These are phyloP conservation scores for Aspergillus texensis DNA, from an alignment of 2,329 filamentous ascomycete species.

Conservation along the genomic window DNA sequence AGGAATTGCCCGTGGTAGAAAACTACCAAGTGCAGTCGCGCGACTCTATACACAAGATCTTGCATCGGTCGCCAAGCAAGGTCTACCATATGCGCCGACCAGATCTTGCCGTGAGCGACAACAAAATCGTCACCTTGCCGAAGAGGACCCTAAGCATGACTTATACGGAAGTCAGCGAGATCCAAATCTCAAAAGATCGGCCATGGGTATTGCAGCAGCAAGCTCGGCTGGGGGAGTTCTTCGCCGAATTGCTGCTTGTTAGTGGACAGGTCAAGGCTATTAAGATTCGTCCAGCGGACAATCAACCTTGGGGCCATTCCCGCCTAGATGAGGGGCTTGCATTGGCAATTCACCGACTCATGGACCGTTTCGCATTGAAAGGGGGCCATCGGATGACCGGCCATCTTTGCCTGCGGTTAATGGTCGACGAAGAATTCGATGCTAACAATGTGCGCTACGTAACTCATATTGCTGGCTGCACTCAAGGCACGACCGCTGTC, in stretches of 20 bases:
- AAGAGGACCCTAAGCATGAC: constrained; percentile 57
- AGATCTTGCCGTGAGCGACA: constrained; percentile 54
- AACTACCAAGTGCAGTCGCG: constrained; percentile 57
- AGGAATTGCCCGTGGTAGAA: constrained; percentile 59
- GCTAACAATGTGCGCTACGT: constrained; percentile 35
- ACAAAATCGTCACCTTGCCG: constrained; percentile 62
- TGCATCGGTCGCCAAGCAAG: constrained; percentile 49
- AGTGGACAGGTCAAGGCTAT: constrained; percentile 66
- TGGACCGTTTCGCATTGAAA: constrained; percentile 57
- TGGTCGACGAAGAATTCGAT: constrained; percentile 56
- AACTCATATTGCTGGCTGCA: constrained; percentile 37
- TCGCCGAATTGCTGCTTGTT: constrained; percentile 71
- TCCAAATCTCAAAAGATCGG: constrained; percentile 57
- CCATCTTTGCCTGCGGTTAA: constrained; percentile 72
- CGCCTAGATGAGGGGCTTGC: constrained; percentile 57
- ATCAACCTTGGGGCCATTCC: constrained; percentile 64
- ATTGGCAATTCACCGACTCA: constrained; percentile 66
- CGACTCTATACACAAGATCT: constrained; percentile 56
- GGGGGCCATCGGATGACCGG: constrained; percentile 62
- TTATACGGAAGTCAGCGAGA: constrained; percentile 54
- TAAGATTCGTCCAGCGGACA: constrained; percentile 65
- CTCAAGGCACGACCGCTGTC: constrained; percentile 31
- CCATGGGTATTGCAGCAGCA: constrained; percentile 73
- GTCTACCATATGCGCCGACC: constrained; percentile 65
- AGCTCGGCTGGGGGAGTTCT: constrained; percentile 67